Percentiles rank a stretch among this genome's conserved stretches.
These are phyloP conservation scores for Dittrichia graveolens DNA, from an alignment of 129 eudicot species.

Conservation along the genomic window DNA sequence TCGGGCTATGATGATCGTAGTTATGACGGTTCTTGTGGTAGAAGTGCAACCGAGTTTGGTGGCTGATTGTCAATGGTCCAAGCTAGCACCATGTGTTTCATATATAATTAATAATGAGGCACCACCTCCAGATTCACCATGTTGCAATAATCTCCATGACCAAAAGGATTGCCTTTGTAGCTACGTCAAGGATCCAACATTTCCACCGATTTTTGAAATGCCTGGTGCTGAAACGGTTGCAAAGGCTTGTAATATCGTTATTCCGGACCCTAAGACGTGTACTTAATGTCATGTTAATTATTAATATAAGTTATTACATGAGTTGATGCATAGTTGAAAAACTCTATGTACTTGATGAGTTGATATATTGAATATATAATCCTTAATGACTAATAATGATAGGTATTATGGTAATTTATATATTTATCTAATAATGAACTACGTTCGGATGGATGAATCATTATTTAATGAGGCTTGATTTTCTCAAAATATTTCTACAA, in stretches of 20 bases:
- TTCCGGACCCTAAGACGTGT: slow-evolving; percentile 12
- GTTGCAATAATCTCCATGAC: slow-evolving; percentile 6
- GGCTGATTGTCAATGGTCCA: neutral
- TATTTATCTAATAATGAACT: no score
- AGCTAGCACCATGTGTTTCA: neutral
- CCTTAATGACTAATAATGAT: no score
- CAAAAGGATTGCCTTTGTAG: slow-evolving; percentile 5
- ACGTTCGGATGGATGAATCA: no score
- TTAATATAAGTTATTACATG: no score
- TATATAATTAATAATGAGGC: neutral
- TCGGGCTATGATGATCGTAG: no score
- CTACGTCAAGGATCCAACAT: neutral
- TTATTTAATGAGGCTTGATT: no score
- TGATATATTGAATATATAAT: no score
- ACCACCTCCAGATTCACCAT: slow-evolving; percentile 18
- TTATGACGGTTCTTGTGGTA: neutral
- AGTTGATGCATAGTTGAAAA: no score
- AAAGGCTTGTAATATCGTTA: neutral
- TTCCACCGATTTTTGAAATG: neutral
- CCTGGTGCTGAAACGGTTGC: slow-evolving; percentile 10
- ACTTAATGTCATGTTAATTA: no score
- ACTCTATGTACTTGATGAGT: no score
- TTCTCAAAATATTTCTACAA: no score
- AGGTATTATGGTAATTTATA: no score
- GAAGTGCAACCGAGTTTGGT: slow-evolving; percentile 16